Conservation (phyloP, 1,284 basidiomycete genomes). For the Trametes versicolor region DNA sequence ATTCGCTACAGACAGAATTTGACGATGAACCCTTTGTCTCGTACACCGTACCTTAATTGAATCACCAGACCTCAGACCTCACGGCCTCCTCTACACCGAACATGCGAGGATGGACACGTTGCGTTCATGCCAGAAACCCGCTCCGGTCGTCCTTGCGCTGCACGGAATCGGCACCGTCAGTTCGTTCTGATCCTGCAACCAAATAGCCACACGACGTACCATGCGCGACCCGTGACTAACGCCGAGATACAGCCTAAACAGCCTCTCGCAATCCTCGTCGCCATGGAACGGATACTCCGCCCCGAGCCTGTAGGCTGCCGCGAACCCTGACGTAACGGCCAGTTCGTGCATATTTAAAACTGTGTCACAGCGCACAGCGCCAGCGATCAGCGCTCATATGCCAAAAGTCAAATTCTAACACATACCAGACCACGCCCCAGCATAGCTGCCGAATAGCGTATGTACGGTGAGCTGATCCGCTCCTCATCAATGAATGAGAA, state of each 20-base stretch:
- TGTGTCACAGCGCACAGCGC: conserved; percentile 19
- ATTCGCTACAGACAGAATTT: not conserved
- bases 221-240: conserved; percentile 49
- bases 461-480: conserved; percentile 9
- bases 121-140: conserved; percentile 29
- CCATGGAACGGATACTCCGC: conserved; percentile 59
- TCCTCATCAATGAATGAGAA: conserved; percentile 27
- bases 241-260: conserved; percentile 59
- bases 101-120: conserved; percentile 1
- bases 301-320: conserved; percentile 66
- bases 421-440: conserved; percentile 51
- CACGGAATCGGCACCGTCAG: not conserved
- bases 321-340: conserved; percentile 66
- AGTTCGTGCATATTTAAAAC: conserved; percentile 66
- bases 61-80: too few relatives aligned
- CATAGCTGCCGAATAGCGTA: conserved; percentile 40
- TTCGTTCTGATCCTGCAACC: not conserved
- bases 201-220: conserved; percentile 37
- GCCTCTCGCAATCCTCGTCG: conserved; percentile 52
- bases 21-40: not conserved
- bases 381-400: conserved; percentile 16
- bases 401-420: conserved; percentile 3
- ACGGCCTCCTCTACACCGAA: not conserved
- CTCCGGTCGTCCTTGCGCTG: conserved; percentile 37
- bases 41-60: not conserved